phyloP scores from a whole-genome alignment of 495 filamentous ascomycete species.

The Neurospora sp. region DNA sequence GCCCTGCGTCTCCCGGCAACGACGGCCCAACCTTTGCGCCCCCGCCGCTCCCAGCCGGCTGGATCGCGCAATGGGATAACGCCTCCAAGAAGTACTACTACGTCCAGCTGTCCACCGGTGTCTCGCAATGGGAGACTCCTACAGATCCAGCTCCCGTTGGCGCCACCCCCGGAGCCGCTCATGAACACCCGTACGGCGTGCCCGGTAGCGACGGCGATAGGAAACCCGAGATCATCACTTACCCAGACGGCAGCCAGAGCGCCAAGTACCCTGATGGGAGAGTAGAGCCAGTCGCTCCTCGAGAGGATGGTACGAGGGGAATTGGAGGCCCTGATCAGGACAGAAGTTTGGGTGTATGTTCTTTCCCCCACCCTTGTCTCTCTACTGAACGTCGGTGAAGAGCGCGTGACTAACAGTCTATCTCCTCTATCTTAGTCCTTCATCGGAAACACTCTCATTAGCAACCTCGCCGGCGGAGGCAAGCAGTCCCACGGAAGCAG shows the following conservation, averaged over 20 bases:
- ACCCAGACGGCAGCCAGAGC: conserved; percentile 42
- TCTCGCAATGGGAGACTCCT: conserved; percentile 70
- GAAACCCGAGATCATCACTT: conserved; percentile 37
- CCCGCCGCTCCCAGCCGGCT: conserved; percentile 60
- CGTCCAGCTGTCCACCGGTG: conserved; percentile 64
- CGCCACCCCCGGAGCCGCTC: conserved; percentile 35
- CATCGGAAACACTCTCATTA: conserved; percentile 17
- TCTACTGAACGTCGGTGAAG: not conserved
- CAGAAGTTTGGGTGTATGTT: conserved; percentile 37
- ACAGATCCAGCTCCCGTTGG: conserved; percentile 48
- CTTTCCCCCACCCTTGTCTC: not conserved
- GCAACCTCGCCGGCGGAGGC: conserved; percentile 8
- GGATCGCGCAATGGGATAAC: conserved; percentile 80
- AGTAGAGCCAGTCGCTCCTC: conserved; percentile 34
- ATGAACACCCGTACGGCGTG: conserved; percentile 43
- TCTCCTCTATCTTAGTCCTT: conserved; percentile 8
- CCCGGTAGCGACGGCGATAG: conserved; percentile 20
- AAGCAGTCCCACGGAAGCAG: not conserved
- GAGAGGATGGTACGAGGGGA: conserved; percentile 27
- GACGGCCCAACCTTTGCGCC: conserved; percentile 63
- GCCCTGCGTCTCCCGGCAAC: conserved; percentile 47
- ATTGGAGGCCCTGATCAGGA: conserved; percentile 25
- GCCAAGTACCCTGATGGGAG: conserved; percentile 39
- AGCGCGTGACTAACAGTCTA: not conserved
- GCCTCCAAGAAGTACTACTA: conserved; percentile 66